phyloP scores from a whole-genome alignment of 805 yeast genomes.

The Saturnispora gosingensis region DNA sequence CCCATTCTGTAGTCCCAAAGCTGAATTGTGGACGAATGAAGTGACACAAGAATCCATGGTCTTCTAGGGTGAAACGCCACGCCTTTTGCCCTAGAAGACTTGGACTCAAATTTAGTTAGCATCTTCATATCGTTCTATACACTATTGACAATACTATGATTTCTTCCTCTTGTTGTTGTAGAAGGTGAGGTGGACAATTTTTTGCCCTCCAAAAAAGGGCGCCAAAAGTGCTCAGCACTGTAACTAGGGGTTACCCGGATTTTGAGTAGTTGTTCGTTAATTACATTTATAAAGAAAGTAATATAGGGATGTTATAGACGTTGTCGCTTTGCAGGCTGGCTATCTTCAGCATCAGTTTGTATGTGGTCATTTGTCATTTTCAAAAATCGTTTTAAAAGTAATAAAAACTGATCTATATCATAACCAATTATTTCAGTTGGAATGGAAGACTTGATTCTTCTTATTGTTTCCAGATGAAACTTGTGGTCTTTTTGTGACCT shows the following conservation, averaged over 20 bases:
- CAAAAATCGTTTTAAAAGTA: neutral
- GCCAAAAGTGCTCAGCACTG: neutral
- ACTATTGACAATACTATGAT: neutral
- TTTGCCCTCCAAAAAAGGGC: neutral
- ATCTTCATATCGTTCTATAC: constrained; percentile 44
- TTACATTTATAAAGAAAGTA: neutral
- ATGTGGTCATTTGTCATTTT: neutral
- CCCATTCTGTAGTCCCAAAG: constrained; percentile 99
- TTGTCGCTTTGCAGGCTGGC: neutral
- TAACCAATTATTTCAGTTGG: constrained; percentile 9
- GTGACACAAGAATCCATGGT: constrained; percentile 92
- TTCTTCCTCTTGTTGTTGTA: neutral
- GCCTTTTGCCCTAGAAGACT: constrained; percentile 91
- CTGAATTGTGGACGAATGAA: constrained; percentile 97
- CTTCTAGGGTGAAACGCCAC: constrained; percentile 94
- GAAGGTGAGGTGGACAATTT: neutral
- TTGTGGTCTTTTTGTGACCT: neutral
- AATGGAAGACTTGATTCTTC: constrained; percentile 36
- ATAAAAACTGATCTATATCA: constrained; percentile 4
- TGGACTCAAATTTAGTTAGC: constrained; percentile 48
- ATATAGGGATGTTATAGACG: neutral
- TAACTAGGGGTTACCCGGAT: neutral
- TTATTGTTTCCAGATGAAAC: constrained; percentile 2
- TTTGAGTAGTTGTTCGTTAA: neutral
- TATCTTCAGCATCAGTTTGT: neutral